Evolutionary conservation across 306 rosid species (phyloP).

Genomic region (Cucumis cinereus): DNA sequence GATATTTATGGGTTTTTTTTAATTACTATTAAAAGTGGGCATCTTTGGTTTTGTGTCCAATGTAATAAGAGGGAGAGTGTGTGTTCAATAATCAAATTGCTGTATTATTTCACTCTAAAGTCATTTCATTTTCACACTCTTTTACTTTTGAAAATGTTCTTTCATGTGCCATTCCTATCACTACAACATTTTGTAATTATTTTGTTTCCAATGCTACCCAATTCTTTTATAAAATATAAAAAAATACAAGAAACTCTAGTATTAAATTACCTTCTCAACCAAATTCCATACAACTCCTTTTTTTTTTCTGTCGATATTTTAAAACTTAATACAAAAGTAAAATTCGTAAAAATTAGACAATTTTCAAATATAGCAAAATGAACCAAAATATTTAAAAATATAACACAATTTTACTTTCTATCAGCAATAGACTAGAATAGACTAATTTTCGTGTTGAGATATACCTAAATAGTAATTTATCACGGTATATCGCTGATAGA

Average conservation of each 20-base stretch:
- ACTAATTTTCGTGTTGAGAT: no score
- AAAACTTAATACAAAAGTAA: no score
- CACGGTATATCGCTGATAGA: no score
- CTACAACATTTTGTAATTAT: neutral
- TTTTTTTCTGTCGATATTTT: no score
- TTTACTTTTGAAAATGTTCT: neutral
- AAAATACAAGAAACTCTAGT: neutral
- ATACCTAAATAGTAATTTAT: no score
- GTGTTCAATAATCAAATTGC: neutral
- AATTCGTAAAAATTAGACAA: no score
- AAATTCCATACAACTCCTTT: no score
- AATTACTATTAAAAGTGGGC: neutral
- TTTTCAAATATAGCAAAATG: no score
- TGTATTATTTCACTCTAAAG: neutral
- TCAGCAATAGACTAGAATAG: no score
- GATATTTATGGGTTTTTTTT: neutral
- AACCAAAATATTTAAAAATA: no score
- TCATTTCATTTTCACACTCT: neutral
- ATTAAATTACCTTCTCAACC: no score
- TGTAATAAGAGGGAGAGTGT: neutral
- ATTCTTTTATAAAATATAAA: neutral
- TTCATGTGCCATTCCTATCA: neutral
- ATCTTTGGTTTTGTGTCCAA: neutral
- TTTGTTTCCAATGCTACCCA: neutral
- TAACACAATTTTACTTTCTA: no score